phyloP scores from a whole-genome alignment of 1,284 basidiomycete species.

The Boletus sp. region DNA sequence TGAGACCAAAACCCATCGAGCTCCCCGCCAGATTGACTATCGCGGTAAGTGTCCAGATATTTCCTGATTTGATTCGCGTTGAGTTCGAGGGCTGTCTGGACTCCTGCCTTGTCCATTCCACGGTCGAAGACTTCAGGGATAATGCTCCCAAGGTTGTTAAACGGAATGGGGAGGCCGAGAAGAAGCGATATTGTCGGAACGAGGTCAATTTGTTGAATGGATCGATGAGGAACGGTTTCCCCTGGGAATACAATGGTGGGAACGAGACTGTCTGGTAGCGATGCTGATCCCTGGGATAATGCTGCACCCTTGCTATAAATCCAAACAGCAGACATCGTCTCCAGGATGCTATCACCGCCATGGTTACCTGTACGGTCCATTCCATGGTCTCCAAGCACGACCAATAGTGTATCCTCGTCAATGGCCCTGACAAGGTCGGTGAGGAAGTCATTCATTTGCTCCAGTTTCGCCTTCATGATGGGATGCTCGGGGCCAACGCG shows the following conservation, averaged over 20 bases:
- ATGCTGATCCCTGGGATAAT: constrained; percentile 35
- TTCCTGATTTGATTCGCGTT: constrained; percentile 76
- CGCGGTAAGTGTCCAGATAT: constrained; percentile 77
- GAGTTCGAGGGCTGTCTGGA: constrained; percentile 59
- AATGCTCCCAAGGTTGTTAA: constrained; percentile 88
- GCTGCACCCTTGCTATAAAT: constrained; percentile 74
- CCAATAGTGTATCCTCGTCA: constrained; percentile 82
- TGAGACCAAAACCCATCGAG: constrained; percentile 59
- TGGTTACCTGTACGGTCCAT: constrained; percentile 97
- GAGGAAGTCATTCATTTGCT: constrained; percentile 85
- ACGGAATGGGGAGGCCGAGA: constrained; percentile 90
- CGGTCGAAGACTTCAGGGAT: constrained; percentile 88
- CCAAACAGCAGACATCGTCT: constrained; percentile 88
- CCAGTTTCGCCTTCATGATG: constrained; percentile 81
- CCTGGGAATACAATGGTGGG: constrained; percentile 62
- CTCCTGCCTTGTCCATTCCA: constrained; percentile 17
- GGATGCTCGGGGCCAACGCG: constrained; percentile 87
- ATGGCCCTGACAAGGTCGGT: constrained; percentile 57
- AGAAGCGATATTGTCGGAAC: constrained; percentile 89
- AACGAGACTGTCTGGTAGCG: constrained; percentile 47
- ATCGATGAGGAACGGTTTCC: constrained; percentile 52
- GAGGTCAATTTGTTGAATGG: constrained; percentile 91
- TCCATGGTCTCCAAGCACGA: constrained; percentile 95
- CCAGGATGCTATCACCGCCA: constrained; percentile 85
- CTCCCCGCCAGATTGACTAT: constrained; percentile 66